phyloP scores from a whole-genome alignment of 441 rosid genomes.

The Gossypium trilobum region DNA sequence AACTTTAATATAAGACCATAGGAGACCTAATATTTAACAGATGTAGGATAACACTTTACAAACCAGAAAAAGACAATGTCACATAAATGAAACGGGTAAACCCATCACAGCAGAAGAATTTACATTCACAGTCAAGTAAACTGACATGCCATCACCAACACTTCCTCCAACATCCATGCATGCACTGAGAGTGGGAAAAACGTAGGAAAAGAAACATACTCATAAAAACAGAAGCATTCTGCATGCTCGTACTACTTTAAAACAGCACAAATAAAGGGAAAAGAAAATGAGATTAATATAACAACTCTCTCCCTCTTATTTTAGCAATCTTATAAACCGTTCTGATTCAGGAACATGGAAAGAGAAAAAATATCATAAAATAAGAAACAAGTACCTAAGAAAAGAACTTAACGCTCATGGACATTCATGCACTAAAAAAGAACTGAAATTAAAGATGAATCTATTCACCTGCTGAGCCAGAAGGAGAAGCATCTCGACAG shows the following conservation, averaged over 20 bases:
- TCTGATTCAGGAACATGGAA: background rate
- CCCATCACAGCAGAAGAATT: background rate
- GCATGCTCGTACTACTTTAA: background rate
- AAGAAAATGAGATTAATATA: background rate
- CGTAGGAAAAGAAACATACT: background rate
- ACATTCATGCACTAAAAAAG: background rate
- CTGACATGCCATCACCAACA: background rate
- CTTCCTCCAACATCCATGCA: background rate
- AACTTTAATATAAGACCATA: background rate
- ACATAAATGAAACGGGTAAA: background rate
- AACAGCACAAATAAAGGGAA: slow-evolving; percentile 2
- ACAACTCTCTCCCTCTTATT: background rate
- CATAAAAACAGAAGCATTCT: slow-evolving; percentile 5
- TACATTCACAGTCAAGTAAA: background rate
- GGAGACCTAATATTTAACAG: background rate
- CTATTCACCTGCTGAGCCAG: slow-evolving; percentile 65
- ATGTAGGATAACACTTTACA: background rate
- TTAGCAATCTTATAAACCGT: background rate
- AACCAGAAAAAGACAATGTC: background rate
- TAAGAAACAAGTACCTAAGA: background rate
- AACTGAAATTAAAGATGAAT: background rate
- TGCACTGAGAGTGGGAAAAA: background rate
- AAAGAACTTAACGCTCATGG: background rate
- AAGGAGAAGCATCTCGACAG: slow-evolving; percentile 95
- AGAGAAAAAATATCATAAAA: background rate